phyloP scores from a whole-genome alignment of 805 yeast species.

The Candida sonorensis region DNA sequence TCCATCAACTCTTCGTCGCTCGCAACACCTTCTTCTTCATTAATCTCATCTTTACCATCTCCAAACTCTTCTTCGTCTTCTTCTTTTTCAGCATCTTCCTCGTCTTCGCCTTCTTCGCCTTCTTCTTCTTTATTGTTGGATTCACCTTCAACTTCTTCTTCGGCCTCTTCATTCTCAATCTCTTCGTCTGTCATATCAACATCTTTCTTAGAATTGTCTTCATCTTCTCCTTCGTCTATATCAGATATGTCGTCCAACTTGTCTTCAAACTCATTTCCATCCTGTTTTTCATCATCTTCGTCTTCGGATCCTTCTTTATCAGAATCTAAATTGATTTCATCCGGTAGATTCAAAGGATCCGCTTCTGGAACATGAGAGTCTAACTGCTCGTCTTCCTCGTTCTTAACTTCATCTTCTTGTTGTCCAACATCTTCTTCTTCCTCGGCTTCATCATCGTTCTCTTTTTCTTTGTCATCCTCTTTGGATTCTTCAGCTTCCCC shows the following conservation, averaged over 20 bases:
- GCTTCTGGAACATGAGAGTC: conserved; percentile 75
- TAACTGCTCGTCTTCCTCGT: conserved; percentile 61
- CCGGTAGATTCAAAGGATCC: conserved; percentile 87
- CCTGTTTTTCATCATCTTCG: conserved; percentile 30
- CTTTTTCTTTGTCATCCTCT: conserved; percentile 32
- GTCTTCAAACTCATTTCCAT: conserved; percentile 24
- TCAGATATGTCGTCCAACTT: conserved; percentile 13
- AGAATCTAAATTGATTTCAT: conserved; percentile 84
- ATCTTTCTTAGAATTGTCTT: conserved; percentile 11
- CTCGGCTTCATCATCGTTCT: conserved; percentile 42
- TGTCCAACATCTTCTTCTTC: conserved; percentile 71
- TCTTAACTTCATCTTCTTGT: conserved; percentile 70
- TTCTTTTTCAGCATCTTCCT: conserved; percentile 22
- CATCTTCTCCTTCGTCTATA: conserved; percentile 20
- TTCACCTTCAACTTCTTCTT: conserved; percentile 23
- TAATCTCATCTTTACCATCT: conserved; percentile 14
- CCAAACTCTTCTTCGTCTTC: conserved; percentile 15
- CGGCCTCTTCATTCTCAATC: conserved; percentile 21
- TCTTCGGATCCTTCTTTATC: conserved; percentile 54
- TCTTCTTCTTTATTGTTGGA: conserved; percentile 16
- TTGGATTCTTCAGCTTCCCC: conserved; percentile 30
- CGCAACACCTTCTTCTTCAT: conserved; percentile 25
- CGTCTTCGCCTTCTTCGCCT: conserved; percentile 24
- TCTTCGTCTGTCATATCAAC: conserved; percentile 26
- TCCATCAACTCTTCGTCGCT: conserved; percentile 26